phyloP scores from a whole-genome alignment of 2,329 filamentous ascomycete genomes.

The Aspergillus cejpii region DNA sequence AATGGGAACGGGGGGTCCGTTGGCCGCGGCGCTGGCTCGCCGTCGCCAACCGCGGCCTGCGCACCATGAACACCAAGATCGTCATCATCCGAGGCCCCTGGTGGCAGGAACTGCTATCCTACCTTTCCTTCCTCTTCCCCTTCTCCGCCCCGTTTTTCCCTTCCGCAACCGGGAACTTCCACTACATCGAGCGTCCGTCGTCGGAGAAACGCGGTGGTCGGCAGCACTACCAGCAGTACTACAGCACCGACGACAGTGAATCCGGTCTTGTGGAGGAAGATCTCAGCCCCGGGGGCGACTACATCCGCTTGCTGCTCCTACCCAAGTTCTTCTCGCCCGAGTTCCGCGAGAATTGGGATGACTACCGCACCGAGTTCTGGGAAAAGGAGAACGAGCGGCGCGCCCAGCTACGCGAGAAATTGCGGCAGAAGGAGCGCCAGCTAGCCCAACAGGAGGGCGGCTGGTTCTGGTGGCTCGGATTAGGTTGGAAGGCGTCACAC shows the following conservation, averaged over 20 bases:
- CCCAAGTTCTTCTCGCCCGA: conserved; percentile 93
- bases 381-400: conserved; percentile 90
- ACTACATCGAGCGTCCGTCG: conserved; percentile 61
- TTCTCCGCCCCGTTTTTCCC: conserved; percentile 62
- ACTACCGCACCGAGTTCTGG: conserved; percentile 93
- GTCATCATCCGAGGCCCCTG: conserved; percentile 78
- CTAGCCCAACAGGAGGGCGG: conserved; percentile 62
- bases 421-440: conserved; percentile 62
- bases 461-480: conserved; percentile 80
- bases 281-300: conserved; percentile 79
- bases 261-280: conserved; percentile 71
- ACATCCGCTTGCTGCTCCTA: conserved; percentile 80
- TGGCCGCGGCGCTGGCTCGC: conserved; percentile 91
- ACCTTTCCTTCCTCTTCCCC: conserved; percentile 69
- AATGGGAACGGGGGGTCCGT: conserved; percentile 90
- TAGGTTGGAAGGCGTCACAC: conserved; percentile 38
- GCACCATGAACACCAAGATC: conserved; percentile 93
- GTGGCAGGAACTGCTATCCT: conserved; percentile 70
- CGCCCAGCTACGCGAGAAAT: conserved; percentile 61
- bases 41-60: conserved; percentile 79
- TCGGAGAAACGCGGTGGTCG: conserved; percentile 35
- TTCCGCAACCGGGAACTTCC: conserved; percentile 61
- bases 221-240: conserved; percentile 31
- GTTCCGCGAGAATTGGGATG: conserved; percentile 95
- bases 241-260: conserved; percentile 57